Percentiles rank a stretch among this genome's conserved stretches.
These are phyloP conservation scores for Aspergillus sp. DNA, from an alignment of 2,329 filamentous ascomycete species.

Conservation along the genomic window DNA sequence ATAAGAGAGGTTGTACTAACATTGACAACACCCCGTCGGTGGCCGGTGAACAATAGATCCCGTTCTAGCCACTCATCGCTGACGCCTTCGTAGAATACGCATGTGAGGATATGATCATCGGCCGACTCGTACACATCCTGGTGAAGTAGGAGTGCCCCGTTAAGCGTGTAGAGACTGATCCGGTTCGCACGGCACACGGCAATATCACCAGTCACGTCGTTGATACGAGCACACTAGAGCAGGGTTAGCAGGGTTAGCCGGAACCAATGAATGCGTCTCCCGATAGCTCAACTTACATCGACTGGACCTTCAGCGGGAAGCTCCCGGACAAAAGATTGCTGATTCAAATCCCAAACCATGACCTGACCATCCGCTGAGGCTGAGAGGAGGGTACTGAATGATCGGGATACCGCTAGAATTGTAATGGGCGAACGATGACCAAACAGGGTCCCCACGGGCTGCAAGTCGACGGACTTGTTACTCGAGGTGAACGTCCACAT, in stretches of 20 bases:
- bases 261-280: background rate
- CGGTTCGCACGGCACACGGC: constrained; percentile 70
- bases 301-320: constrained; percentile 51
- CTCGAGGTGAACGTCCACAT: constrained; percentile 65
- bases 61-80: constrained; percentile 88
- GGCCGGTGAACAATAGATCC: constrained; percentile 80
- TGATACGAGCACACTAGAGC: constrained; percentile 71
- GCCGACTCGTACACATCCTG: constrained; percentile 66
- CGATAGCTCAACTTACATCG: constrained; percentile 27
- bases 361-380: constrained; percentile 73
- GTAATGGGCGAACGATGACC: constrained; percentile 81
- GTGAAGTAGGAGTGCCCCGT: constrained; percentile 72
- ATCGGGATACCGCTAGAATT: constrained; percentile 73
- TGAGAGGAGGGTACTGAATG: constrained; percentile 81
- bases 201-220: constrained; percentile 85
- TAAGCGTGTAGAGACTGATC: constrained; percentile 74
- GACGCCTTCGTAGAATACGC: constrained; percentile 85
- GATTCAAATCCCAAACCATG: constrained; percentile 90
- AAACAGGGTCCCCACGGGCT: constrained; percentile 72
- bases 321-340: constrained; percentile 74
- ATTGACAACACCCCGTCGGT: constrained; percentile 74
- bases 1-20: constrained; percentile 23
- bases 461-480: constrained; percentile 66
- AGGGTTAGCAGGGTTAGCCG: constrained; percentile 2
- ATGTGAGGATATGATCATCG: constrained; percentile 71